Base-by-base conservation (phyloP, 2,329 filamentous ascomycete genomes). In the Pseudohalonectria lignicola region DNA sequence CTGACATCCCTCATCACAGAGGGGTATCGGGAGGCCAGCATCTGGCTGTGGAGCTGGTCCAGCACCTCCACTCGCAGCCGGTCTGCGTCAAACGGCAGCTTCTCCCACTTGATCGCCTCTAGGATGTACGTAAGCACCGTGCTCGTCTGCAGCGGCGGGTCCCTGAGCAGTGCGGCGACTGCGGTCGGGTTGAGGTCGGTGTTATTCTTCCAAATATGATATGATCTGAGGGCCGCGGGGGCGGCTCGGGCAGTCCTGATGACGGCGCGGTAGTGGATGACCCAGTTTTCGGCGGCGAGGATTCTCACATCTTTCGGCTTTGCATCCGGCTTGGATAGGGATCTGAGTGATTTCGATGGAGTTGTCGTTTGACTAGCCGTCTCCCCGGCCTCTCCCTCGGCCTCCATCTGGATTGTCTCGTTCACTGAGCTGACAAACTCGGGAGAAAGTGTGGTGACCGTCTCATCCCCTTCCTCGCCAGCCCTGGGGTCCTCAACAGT, bases 61-160 rank as follows among this genome's bases (percentile, higher is more conserved):
- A 74, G 46, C 4, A 78, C 53, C 37, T 73, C 66, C 1, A 48
- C 43, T 18, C 53, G 57, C 20, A 79, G 45, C 32, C 72, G 61
- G 5, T 53, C 47, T 32, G 51, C 60, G 11, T 72, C 62, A 44
- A 64, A 75, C 0, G 67, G 63, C 11, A 81, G 48, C 12, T 56
- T 59, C 47, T 77, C 75, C 5, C 55, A 32, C 34, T 59, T 55
- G 18, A 84, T 57, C 0, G 70, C 69, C 8, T 71, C 61, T 2
- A 81, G 53, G 8, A 86, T 71, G 46, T 83, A 82, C 1, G 49
- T 55, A 2, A 65, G 60, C 2, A 83, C 74, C 0, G 76, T 82
- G 12, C 48, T 54, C 0, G 55, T 60, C 43, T 69, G 62, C 3
- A 85, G 53, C 2, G 80, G 77, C 12, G 77, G 76, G 9, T 74